Evolutionary conservation across 371 early-diverging fungal genomes (phyloP).

Genomic region (Syncephalastrum racemosum): DNA sequence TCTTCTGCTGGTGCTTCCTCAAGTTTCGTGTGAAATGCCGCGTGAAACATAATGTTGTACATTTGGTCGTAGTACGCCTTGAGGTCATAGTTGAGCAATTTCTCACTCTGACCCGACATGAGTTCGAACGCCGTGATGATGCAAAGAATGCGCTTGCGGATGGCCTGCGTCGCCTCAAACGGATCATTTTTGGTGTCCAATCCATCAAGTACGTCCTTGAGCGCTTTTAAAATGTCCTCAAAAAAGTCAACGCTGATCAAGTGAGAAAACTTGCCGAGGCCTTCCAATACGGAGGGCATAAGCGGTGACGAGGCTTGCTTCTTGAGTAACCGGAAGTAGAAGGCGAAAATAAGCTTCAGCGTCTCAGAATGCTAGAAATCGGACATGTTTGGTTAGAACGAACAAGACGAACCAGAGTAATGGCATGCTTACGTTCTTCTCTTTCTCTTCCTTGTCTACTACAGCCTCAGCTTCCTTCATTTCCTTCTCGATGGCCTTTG

Average conservation of each 20-base stretch:
- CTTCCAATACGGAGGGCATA: slow-evolving; percentile 86
- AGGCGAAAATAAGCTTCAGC: slow-evolving; percentile 86
- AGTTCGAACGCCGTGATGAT: slow-evolving; percentile 86
- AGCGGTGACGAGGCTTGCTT: slow-evolving; percentile 74
- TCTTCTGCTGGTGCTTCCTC: slow-evolving; percentile 48
- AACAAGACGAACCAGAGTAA: neutral
- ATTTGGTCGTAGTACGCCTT: slow-evolving; percentile 82
- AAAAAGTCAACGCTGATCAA: slow-evolving; percentile 94
- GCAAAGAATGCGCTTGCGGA: slow-evolving; percentile 78
- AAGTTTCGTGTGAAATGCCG: slow-evolving; percentile 66
- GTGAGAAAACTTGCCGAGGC: slow-evolving; percentile 89
- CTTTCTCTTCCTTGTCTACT: slow-evolving; percentile 71
- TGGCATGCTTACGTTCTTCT: slow-evolving; percentile 54
- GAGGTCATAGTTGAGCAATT: slow-evolving; percentile 78
- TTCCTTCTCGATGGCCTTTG: slow-evolving; percentile 75
- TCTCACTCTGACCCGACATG: slow-evolving; percentile 73
- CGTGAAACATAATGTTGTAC: slow-evolving; percentile 72
- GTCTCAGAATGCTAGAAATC: slow-evolving; percentile 79
- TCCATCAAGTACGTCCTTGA: slow-evolving; percentile 75
- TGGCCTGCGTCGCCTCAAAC: slow-evolving; percentile 38
- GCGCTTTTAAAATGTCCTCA: slow-evolving; percentile 78
- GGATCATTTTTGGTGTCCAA: slow-evolving; percentile 36
- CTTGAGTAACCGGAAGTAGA: slow-evolving; percentile 93
- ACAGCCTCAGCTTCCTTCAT: slow-evolving; percentile 85
- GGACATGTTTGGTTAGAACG: neutral